phyloP scores from a whole-genome alignment of 768 basidiomycete species.

The Podaxis pistillaris region DNA sequence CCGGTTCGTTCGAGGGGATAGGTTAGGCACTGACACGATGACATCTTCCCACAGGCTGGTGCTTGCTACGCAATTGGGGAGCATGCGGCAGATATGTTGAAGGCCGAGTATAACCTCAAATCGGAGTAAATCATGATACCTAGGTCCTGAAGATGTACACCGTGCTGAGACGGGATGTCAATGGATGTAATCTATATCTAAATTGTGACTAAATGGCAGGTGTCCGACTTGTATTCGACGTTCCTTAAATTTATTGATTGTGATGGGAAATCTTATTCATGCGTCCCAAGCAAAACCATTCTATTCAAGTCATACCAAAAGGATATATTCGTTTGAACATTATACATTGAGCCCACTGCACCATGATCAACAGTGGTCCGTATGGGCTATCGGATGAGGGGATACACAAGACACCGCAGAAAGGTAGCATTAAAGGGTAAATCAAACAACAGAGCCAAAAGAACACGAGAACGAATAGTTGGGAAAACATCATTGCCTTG shows the following conservation, averaged over 20 bases:
- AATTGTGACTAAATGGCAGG: neutral
- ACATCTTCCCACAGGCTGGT: constrained; percentile 21
- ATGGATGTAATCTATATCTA: neutral
- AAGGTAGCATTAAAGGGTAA: neutral
- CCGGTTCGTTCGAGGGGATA: neutral
- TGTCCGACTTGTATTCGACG: too few relatives aligned
- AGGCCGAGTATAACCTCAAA: constrained; percentile 18
- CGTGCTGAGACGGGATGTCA: neutral
- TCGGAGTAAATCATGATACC: neutral
- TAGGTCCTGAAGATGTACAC: neutral
- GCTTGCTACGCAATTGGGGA: constrained; percentile 30
- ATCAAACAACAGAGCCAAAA: neutral
- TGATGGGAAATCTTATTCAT: neutral
- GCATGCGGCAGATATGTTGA: constrained; percentile 30
- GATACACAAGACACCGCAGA: neutral
- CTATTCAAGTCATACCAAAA: neutral
- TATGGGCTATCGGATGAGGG: neutral
- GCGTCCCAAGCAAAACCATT: neutral
- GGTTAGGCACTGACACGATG: neutral
- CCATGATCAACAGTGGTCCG: constrained; percentile 9
- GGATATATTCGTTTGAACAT: neutral
- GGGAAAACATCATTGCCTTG: neutral
- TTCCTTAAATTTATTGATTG: too few relatives aligned
- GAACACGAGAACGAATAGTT: neutral
- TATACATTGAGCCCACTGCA: constrained; percentile 1